These are phyloP conservation scores for Aspergillus quadrilineatus DNA, from an alignment of 2,329 filamentous ascomycete species.

Conservation along the genomic window DNA sequence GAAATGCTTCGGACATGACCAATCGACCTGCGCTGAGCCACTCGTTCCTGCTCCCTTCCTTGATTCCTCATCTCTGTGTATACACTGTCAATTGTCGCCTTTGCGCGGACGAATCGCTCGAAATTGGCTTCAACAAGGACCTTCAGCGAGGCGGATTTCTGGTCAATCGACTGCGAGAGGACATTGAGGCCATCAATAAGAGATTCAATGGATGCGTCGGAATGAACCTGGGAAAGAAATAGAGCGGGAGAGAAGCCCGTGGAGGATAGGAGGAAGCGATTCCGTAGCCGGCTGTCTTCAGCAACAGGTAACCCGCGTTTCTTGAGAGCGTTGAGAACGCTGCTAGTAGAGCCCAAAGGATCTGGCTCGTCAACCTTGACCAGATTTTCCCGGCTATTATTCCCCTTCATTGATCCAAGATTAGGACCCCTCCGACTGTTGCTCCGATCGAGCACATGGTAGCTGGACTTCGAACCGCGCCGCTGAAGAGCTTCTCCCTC, in stretches of 20 bases:
- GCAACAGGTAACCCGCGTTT: slow-evolving; percentile 76
- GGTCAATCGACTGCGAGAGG: slow-evolving; percentile 87
- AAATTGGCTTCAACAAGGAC: slow-evolving; percentile 97
- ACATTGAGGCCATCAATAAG: slow-evolving; percentile 80
- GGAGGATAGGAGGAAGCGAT: slow-evolving; percentile 91
- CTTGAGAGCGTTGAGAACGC: slow-evolving; percentile 77
- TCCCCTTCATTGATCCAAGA: slow-evolving; percentile 66
- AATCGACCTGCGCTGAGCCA: slow-evolving; percentile 63
- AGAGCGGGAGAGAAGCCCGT: slow-evolving; percentile 91
- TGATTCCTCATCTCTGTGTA: slow-evolving; percentile 91
- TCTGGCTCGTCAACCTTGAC: slow-evolving; percentile 92
- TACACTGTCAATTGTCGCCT: slow-evolving; percentile 97
- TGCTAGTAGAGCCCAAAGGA: slow-evolving; percentile 82
- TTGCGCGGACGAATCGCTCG: slow-evolving; percentile 94
- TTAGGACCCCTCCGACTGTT: slow-evolving; percentile 67
- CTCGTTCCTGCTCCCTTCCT: slow-evolving; percentile 53
- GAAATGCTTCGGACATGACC: slow-evolving; percentile 58
- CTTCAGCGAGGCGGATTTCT: slow-evolving; percentile 96
- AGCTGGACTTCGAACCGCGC: slow-evolving; percentile 66
- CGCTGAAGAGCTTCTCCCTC: slow-evolving; percentile 52
- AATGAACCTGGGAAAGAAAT: slow-evolving; percentile 90
- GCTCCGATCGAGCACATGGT: slow-evolving; percentile 77
- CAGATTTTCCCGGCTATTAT: slow-evolving; percentile 69
- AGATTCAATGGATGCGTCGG: slow-evolving; percentile 76
- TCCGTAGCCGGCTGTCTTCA: slow-evolving; percentile 77